Base-by-base conservation (phyloP, 2,329 filamentous ascomycete species). In the Microdochium nivale region DNA sequence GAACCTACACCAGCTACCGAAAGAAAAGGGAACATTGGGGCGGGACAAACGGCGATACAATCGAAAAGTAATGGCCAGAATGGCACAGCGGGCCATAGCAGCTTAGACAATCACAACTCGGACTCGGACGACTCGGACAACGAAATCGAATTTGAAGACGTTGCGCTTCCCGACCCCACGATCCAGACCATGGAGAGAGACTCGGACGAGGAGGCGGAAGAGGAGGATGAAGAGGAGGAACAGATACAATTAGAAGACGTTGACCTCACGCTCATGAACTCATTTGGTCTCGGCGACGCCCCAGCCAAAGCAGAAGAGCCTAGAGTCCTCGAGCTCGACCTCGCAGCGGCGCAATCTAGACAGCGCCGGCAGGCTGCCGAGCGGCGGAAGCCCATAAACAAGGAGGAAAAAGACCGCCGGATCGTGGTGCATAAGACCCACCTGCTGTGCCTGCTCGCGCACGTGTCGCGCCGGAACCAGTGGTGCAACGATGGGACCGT, bases 401-500 rank as follows among this genome's bases (percentile, higher is more conserved):
- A 72, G 55, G 74, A 74, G 21, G 80, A 84, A 58, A 78, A 72
- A 55, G 68, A 69, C 44, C 70, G 65, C 14, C 81, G 91, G 21
- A 65, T 94, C 27, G 79, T 89, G 49, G 76, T 90, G n/a, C 94
- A 99, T 67, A 95, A 92, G 67, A 75, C 84, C 55, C 91, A 99
- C 68, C 58, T 97, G 0, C 71, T 96, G 14, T 95, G 89, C 64
- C 75, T 99, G 2, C 69, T 99, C 16, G 81, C 83, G 10, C 89
- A 97, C 66, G 78, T 85, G 16, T 79, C 87, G 57, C 75, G 82
- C 52, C 83, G 91, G 51, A 99, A 97, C 63, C 74, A 80, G 51
- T 96, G 92, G 90, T 96, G 91, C 69, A 95, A 95, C 61, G 86
- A 92, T 62, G 60, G 71, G 14, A 70, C 77, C 52, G 80, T 88